Evolutionary conservation across 2,329 filamentous ascomycete species (phyloP).

Genomic region (Pseudocercospora eumusae): DNA sequence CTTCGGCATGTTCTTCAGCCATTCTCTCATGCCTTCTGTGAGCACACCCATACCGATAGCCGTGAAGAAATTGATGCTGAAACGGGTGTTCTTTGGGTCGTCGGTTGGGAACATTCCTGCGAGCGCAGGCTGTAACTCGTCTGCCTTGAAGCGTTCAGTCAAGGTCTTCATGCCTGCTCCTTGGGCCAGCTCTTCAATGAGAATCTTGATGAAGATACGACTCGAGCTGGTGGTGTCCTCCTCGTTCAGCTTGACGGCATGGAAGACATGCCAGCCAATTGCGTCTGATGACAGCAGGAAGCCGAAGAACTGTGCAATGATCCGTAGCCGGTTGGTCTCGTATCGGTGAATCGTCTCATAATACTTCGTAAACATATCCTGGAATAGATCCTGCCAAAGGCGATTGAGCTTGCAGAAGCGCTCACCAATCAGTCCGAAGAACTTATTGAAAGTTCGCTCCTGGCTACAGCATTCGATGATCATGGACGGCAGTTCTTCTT

Average conservation of each 20-base stretch:
- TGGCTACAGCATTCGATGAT: constrained; percentile 95
- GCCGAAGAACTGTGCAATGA: constrained; percentile 92
- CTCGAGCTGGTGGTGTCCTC: constrained; percentile 95
- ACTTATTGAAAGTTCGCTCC: constrained; percentile 95
- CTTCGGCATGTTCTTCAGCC: constrained; percentile 85
- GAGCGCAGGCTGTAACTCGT: constrained; percentile 74
- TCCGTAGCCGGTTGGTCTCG: constrained; percentile 91
- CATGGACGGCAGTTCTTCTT: constrained; percentile 92
- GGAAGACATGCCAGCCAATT: constrained; percentile 88
- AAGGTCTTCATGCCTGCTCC: constrained; percentile 81
- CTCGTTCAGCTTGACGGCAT: constrained; percentile 84
- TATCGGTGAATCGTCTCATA: constrained; percentile 98
- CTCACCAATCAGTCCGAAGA: constrained; percentile 92
- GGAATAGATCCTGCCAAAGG: constrained; percentile 90
- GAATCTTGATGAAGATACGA: constrained; percentile 97
- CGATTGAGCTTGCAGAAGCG: constrained; percentile 95
- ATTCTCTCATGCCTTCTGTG: constrained; percentile 92
- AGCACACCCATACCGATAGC: constrained; percentile 93
- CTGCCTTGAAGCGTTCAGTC: constrained; percentile 73
- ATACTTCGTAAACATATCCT: constrained; percentile 85
- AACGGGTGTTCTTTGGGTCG: constrained; percentile 84
- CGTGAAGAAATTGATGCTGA: constrained; percentile 99
- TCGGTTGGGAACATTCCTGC: constrained; percentile 88
- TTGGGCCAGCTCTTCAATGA: constrained; percentile 90
- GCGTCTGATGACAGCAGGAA: constrained; percentile 86